Percentiles rank a stretch among this genome's conserved stretches.
Evolutionary conservation across 306 rosid genomes (phyloP).

Genomic region (Pterocarpus macrocarpus): DNA sequence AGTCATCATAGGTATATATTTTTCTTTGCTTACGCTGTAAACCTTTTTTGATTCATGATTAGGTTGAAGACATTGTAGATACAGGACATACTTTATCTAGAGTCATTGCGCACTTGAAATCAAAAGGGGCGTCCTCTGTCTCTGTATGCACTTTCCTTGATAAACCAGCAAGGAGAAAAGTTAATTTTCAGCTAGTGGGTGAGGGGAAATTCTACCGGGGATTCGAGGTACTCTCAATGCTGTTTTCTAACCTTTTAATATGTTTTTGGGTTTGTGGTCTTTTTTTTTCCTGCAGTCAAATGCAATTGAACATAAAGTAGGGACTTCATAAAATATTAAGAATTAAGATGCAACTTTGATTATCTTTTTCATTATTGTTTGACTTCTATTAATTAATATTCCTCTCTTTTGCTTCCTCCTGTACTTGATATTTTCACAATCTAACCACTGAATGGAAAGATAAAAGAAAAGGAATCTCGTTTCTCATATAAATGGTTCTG

Average conservation of each 20-base stretch:
- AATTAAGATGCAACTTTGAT: constrained; percentile 24
- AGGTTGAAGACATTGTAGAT: constrained; percentile 95
- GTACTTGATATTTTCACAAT: too few species aligned
- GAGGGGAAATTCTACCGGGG: constrained; percentile 79
- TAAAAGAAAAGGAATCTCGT: background rate
- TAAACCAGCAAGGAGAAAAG: constrained; percentile 80
- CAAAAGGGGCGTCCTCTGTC: constrained; percentile 82
- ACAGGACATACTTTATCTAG: constrained; percentile 73
- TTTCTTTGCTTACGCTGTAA: background rate
- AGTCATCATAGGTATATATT: background rate
- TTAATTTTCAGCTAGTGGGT: constrained; percentile 61
- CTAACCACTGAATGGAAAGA: background rate
- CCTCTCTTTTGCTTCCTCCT: too few species aligned
- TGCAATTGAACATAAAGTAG: constrained; percentile 9
- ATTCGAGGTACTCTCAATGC: constrained; percentile 64
- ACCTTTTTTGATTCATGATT: constrained; percentile 15
- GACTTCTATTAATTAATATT: background rate
- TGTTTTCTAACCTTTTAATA: background rate
- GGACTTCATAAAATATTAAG: background rate
- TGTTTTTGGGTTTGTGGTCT: background rate
- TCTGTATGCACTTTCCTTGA: constrained; percentile 90
- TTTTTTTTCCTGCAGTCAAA: background rate
- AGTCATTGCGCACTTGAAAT: constrained; percentile 65
- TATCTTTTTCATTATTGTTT: constrained; percentile 13
- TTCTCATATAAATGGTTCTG: too few species aligned